These are phyloP conservation scores for Flammula alnicola DNA, from an alignment of 1,284 basidiomycete genomes.

Conservation along the genomic window DNA sequence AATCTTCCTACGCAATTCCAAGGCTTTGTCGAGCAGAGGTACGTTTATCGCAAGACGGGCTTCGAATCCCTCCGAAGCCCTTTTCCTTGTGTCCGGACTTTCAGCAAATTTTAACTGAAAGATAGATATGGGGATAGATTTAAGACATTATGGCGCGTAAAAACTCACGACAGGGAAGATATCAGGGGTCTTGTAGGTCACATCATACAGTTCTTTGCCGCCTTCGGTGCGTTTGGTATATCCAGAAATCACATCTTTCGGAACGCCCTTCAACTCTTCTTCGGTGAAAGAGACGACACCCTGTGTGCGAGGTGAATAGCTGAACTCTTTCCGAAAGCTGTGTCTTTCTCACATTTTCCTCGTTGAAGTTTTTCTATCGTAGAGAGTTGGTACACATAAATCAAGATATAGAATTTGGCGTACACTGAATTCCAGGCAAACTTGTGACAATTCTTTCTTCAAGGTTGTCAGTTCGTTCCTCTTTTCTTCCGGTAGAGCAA, in stretches of 20 bases:
- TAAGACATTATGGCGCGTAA: neutral
- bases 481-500: conserved; percentile 71
- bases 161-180: conserved; percentile 73
- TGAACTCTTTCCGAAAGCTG: neutral
- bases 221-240: conserved; percentile 67
- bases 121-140: neutral
- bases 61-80: conserved; percentile 70
- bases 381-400: neutral
- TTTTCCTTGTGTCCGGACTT: conserved; percentile 67
- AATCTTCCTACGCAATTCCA: conserved; percentile 72
- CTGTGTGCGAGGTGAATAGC: conserved; percentile 37
- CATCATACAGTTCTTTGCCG: conserved; percentile 62
- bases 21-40: conserved; percentile 65
- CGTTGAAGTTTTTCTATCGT: conserved; percentile 83
- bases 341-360: conserved; percentile 67
- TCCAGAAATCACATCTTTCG: conserved; percentile 75
- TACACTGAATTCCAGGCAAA: conserved; percentile 76
- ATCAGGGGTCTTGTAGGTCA: conserved; percentile 70
- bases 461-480: conserved; percentile 58
- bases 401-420: conserved; percentile 28
- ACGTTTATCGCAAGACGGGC: conserved; percentile 70
- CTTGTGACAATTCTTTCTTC: conserved; percentile 73
- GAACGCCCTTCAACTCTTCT: conserved; percentile 80
- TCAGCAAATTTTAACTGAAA: conserved; percentile 77
- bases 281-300: conserved; percentile 65